Evolutionary conservation across 176 grass and related monocot genomes (phyloP).

Genomic region (Saccharum spontaneum): DNA sequence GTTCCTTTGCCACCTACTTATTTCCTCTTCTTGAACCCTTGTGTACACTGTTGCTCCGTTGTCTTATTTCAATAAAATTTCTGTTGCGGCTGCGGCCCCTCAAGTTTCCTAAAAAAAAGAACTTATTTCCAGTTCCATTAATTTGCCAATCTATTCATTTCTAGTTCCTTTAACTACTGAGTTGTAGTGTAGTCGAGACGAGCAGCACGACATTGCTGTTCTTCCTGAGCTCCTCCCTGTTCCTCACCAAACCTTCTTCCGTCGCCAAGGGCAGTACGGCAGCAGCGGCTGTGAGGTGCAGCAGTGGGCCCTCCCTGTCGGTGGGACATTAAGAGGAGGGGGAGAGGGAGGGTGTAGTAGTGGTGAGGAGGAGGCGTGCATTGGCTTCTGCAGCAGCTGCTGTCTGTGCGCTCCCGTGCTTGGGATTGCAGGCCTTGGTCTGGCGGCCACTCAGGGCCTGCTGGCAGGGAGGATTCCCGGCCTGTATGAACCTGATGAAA

Average conservation of each 20-base stretch:
- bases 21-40: too few species aligned
- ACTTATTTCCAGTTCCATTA: too few species aligned
- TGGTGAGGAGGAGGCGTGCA: slow-evolving; percentile 55
- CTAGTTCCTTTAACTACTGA: too few species aligned
- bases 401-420: slow-evolving; percentile 42
- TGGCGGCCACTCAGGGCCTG: slow-evolving; percentile 65
- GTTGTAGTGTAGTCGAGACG: too few species aligned
- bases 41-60: too few species aligned
- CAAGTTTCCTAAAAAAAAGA: too few species aligned
- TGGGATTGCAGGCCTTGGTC: slow-evolving; percentile 45
- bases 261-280: slow-evolving; percentile 8
- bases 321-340: slow-evolving; percentile 23
- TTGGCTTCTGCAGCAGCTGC: slow-evolving; percentile 47
- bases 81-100: too few species aligned
- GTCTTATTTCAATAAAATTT: too few species aligned
- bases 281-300: slow-evolving; percentile 36
- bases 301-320: slow-evolving; percentile 5
- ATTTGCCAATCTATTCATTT: too few species aligned
- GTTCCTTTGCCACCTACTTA: too few species aligned
- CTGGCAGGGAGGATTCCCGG: slow-evolving; percentile 92
- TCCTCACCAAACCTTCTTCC: slow-evolving; percentile 21
- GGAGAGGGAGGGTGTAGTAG: neutral
- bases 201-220: slow-evolving; percentile 41
- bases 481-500: slow-evolving; percentile 75
- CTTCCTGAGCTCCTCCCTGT: slow-evolving; percentile 34